phyloP scores from a whole-genome alignment of 352 stramenopile species.

The Phytophthora megakarya region DNA sequence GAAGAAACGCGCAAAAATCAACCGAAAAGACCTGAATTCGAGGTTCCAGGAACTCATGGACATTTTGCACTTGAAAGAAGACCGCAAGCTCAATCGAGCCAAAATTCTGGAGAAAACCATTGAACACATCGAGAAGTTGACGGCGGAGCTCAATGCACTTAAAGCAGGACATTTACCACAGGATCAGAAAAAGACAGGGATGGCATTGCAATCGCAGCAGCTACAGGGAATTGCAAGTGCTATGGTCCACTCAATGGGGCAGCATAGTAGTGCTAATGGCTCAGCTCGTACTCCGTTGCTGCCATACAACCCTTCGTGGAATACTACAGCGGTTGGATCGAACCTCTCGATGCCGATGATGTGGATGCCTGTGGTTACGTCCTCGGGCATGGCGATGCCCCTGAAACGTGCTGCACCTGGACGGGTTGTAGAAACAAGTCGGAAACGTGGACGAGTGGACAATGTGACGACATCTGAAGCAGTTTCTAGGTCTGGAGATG shows the following conservation, averaged over 20 bases:
- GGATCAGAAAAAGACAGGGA: constrained; percentile 21
- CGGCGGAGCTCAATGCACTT: constrained; percentile 38
- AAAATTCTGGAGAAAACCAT: constrained; percentile 73
- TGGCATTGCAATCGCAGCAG: constrained; percentile 19
- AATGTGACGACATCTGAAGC: constrained; percentile 13
- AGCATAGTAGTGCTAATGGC: not conserved
- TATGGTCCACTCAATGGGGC: constrained; percentile 13
- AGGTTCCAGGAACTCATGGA: constrained; percentile 74
- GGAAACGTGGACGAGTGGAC: constrained; percentile 27
- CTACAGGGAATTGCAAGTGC: constrained; percentile 10
- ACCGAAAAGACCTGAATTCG: constrained; percentile 66
- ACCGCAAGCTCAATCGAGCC: constrained; percentile 68
- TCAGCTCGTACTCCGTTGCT: constrained; percentile 13
- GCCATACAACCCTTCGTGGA: constrained; percentile 38
- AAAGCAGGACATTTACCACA: constrained; percentile 15
- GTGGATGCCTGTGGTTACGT: constrained; percentile 44
- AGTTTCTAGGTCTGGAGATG: constrained; percentile 10
- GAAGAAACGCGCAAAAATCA: constrained; percentile 78
- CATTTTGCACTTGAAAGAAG: constrained; percentile 57
- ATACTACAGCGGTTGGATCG: constrained; percentile 1
- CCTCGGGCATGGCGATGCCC: constrained; percentile 20
- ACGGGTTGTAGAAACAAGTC: constrained; percentile 7
- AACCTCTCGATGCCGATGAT: constrained; percentile 46
- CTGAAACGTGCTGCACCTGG: constrained; percentile 23
- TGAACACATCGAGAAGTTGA: constrained; percentile 61